Evolutionary conservation across 2,329 filamentous ascomycete species (phyloP).

Genomic region (Fusarium stilboides): DNA sequence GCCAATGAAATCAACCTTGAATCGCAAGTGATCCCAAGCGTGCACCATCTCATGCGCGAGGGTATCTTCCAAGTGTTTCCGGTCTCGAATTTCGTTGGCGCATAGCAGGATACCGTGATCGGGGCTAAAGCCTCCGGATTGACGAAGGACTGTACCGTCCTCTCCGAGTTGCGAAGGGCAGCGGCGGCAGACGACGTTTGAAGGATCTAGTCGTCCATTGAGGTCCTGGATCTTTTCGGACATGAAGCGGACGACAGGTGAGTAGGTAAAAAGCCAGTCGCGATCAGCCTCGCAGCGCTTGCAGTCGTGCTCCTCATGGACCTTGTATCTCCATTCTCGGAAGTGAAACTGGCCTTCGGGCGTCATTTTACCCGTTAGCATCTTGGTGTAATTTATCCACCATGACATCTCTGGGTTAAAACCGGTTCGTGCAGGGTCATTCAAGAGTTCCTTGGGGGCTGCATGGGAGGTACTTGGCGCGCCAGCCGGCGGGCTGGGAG

Average conservation of each 20-base stretch:
- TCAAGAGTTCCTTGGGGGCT: conserved; percentile 60
- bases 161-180: conserved; percentile 75
- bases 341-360: conserved; percentile 80
- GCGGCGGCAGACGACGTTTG: conserved; percentile 86
- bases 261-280: conserved; percentile 87
- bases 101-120: conserved; percentile 92
- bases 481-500: conserved; percentile 32
- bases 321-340: conserved; percentile 81
- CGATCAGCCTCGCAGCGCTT: conserved; percentile 84
- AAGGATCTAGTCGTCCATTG: conserved; percentile 79
- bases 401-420: conserved; percentile 73
- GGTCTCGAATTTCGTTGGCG: conserved; percentile 88
- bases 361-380: conserved; percentile 81
- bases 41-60: conserved; percentile 98
- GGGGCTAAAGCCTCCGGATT: conserved; percentile 87
- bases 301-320: conserved; percentile 85
- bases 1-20: conserved; percentile 86
- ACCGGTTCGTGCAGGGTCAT: conserved; percentile 73
- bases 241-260: conserved; percentile 89
- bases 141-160: conserved; percentile 73
- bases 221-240: conserved; percentile 84
- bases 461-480: conserved; percentile 35
- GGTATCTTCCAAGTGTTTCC: conserved; percentile 91
- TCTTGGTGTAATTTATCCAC: conserved; percentile 91
- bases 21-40: conserved; percentile 92